Base-by-base conservation (phyloP, 2,329 filamentous ascomycete species). In the Diaporthe sp. region DNA sequence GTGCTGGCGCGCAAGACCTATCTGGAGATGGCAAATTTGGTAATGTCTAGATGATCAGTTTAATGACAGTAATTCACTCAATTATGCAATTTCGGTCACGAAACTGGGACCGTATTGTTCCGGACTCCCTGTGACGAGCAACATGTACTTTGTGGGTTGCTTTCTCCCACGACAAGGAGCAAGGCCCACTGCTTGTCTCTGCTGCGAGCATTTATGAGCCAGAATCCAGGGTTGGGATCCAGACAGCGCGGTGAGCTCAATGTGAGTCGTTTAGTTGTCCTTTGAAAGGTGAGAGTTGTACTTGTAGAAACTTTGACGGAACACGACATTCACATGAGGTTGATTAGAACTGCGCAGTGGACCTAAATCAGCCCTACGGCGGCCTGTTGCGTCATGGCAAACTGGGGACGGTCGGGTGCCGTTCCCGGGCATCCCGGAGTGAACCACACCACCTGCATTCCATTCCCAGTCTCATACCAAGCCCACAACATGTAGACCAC, bases 281-380 rank as follows among this genome's bases (percentile, higher is more conserved):
- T 49, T 49, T 19, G 19, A 22, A 49, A 49, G 44, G 44, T 22
- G 15, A 22, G 44, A 13, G n/a, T 57, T 31, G 13, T 34, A 19
- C 25, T 57, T 31, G 28, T 57, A 22, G 53, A 19, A 19, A 31
- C 25, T 53, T 53, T 7, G 49, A 19, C 53, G 3, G 7, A 6
- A 31, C 53, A 4, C 28, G 53, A 31, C 0, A 4, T 13, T 37
- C 31, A 34, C 55, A 1, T 37, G 17, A 22, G 17, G 31, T 39
- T n/a, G n/a, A n/a, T n/a, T 39, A 39, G 15, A 61, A 7, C 0
- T 25, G 22, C 12, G 3, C 28, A 17, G 46, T 53, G 46, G 46
- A 51, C n/a, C 22, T 39, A 15, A n/a, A 13, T 49, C 61, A 68
- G 65, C 65, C 65, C 65, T 68, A 42, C 31, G 12, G 39, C 22